These are phyloP conservation scores for Colletotrichum sp. DNA, from an alignment of 2,329 filamentous ascomycete genomes.

Conservation along the genomic window DNA sequence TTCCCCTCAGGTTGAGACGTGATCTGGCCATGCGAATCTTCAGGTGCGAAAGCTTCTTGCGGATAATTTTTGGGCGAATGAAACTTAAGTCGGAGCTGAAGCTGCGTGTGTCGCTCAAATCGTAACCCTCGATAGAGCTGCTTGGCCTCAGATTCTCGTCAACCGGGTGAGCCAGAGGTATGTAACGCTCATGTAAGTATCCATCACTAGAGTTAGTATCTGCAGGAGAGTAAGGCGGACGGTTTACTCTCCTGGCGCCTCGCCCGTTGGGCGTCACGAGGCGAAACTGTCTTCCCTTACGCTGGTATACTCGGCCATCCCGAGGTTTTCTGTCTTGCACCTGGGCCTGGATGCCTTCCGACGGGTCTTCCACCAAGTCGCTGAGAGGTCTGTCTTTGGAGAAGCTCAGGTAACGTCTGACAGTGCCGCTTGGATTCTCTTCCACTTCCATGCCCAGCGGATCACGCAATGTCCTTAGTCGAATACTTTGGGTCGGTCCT, in stretches of 20 bases:
- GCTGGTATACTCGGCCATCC: background rate
- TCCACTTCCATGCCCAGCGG: background rate
- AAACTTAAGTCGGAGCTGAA: constrained; percentile 10
- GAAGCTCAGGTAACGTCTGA: background rate
- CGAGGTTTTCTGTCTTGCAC: background rate
- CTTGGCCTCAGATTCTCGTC: background rate
- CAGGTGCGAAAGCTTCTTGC: constrained; percentile 20
- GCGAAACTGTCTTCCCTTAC: background rate
- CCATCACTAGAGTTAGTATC: background rate
- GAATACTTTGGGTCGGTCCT: constrained; percentile 29
- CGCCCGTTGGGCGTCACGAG: background rate
- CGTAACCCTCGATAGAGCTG: constrained; percentile 4
- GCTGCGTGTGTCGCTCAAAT: constrained; percentile 7
- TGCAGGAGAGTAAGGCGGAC: background rate
- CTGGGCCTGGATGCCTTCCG: background rate
- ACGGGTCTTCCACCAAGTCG: background rate
- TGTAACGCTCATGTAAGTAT: background rate
- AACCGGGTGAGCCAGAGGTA: constrained; percentile 16
- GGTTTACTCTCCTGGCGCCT: background rate
- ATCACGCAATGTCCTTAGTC: constrained; percentile 24
- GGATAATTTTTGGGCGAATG: background rate
- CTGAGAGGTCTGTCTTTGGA: background rate
- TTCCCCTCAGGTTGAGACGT: constrained; percentile 5
- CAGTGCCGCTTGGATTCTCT: background rate
- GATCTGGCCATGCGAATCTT: constrained; percentile 16